Conservation (phyloP, 2,329 filamentous ascomycete genomes). For the Aphanocladium album region DNA sequence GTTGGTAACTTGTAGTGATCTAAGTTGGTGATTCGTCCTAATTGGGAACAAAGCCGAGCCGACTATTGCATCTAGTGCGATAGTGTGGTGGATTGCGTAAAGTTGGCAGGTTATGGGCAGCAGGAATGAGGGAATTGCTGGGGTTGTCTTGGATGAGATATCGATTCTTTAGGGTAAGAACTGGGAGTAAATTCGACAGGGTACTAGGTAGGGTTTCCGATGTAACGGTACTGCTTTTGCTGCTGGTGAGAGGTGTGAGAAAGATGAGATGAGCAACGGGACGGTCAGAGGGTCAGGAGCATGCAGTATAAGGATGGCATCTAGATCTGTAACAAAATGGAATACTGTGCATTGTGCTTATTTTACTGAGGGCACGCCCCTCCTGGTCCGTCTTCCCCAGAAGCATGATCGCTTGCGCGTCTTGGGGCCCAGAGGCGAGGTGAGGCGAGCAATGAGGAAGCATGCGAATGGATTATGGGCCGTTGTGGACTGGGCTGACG, state of each 20-base stretch:
- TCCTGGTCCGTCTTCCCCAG: not conserved
- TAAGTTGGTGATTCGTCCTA: not conserved
- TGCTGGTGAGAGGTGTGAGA: not conserved
- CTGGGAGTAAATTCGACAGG: not conserved
- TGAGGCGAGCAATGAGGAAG: not conserved
- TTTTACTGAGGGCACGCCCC: not conserved
- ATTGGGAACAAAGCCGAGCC: not conserved
- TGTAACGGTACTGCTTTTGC: not conserved
- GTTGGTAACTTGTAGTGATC: not conserved
- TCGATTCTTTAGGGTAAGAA: too few relatives aligned
- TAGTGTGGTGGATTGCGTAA: too few relatives aligned
- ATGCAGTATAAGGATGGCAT: not conserved
- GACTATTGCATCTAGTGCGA: not conserved
- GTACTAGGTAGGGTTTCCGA: not conserved
- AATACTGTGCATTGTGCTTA: not conserved
- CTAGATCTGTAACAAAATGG: not conserved
- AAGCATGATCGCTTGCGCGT: constrained; percentile 7
- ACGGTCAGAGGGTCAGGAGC: not conserved
- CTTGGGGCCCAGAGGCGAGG: not conserved
- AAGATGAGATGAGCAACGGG: constrained; percentile 3
- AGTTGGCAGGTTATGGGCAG: not conserved
- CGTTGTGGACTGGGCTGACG: constrained; percentile 7
- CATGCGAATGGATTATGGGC: not conserved
- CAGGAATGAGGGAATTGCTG: not conserved
- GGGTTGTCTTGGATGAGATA: not conserved